Base-by-base conservation (phyloP, 768 basidiomycete genomes). In the Trametes elegans region DNA sequence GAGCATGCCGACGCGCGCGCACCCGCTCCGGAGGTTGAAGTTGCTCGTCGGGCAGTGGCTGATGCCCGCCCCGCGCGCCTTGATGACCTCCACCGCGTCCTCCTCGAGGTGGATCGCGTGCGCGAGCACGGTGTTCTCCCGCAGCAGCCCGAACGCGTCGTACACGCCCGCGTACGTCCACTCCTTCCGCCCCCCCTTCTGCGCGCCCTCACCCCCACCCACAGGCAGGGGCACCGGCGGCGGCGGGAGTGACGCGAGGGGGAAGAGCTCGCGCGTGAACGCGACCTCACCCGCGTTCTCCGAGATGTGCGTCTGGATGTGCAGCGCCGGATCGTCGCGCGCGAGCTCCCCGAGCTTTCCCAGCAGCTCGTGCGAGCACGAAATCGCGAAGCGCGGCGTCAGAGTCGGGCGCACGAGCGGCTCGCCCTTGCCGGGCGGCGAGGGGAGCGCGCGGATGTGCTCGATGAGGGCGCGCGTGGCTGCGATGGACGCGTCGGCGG, bases 21-120 rank as follows among this genome's bases (percentile, higher is more conserved):
- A 77, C 1, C 96, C 96, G 59, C 91, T 94, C 31, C 84, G 79
- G 45, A 98, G 67, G 72, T 96, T 90, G 69, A 96, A 90, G 69
- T 98, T 98, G 64, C 91, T 95, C 24, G 88, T 88, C 18, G 96
- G 94, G 67, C 96, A 98, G 71, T 98, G 96, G 61, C 89, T 88
- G 44, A 98, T 76, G 9, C 94, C 94, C 1, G 88, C 84, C 7
- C 76, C 73, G 46, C 77, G 75, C 60, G 74, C 57, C 60, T 81
- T 81, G 60, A 98, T 82, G 21, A 96, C 72, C 32, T 79, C 74
- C 55, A 93, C 73, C 71, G 98, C 96, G 4, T 77, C 74, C 16
- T 84, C 79, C 21, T 80, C 80, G 27, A 98, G 74, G 70, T 90
- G 87, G 14, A 95, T 83, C 11, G 83, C 94, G 67, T 98, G 96